phyloP scores from a whole-genome alignment of 1,284 basidiomycete genomes.

The Papiliotrema terrestris region DNA sequence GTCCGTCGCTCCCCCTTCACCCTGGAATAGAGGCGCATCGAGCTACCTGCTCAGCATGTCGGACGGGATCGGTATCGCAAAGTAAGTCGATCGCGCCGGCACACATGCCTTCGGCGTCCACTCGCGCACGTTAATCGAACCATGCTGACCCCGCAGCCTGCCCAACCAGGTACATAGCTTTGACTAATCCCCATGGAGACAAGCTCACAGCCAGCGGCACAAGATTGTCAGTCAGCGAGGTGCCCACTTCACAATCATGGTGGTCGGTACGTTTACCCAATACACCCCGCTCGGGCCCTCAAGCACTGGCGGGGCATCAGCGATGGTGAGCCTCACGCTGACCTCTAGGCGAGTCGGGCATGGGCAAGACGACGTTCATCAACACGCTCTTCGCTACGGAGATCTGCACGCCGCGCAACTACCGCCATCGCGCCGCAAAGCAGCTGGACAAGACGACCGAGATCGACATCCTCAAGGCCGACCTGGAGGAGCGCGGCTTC shows the following conservation, averaged over 20 bases:
- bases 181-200: constrained; percentile 3
- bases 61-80: constrained; percentile 50
- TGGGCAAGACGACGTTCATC: constrained; percentile 94
- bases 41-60: constrained; percentile 33
- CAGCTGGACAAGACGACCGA: constrained; percentile 99
- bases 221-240: constrained; percentile 96
- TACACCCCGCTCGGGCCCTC: background rate
- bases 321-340: background rate
- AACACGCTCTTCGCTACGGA: constrained; percentile 99
- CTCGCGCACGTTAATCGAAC: constrained; percentile 53
- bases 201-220: constrained; percentile 62
- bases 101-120: background rate
- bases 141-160: constrained; percentile 60
- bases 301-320: background rate
- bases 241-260: constrained; percentile 99
- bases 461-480: constrained; percentile 92
- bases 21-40: background rate
- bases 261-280: constrained; percentile 70
- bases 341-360: constrained; percentile 79
- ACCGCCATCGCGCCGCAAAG: constrained; percentile 81
- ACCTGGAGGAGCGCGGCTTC: constrained; percentile 98
- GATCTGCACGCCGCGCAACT: constrained; percentile 87
- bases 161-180: constrained; percentile 77
- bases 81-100: constrained; percentile 33
- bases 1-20: background rate